Evolutionary conservation across 2,329 filamentous ascomycete species (phyloP).

Genomic region (Colletotrichum tropicale): DNA sequence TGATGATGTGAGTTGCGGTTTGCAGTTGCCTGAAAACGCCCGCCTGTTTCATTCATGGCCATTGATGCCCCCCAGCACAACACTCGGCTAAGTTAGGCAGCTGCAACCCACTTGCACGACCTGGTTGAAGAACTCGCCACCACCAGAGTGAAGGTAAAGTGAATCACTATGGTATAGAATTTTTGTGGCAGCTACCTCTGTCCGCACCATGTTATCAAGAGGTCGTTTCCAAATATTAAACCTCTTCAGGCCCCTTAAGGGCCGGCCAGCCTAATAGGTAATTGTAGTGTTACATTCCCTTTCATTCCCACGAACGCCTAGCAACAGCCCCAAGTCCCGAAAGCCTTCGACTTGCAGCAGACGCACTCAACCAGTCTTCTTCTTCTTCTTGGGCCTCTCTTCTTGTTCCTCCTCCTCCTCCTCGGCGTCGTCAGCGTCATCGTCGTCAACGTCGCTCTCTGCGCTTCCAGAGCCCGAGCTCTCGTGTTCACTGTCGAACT

Average conservation of each 20-base stretch:
- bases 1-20: not conserved
- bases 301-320: constrained; percentile 2
- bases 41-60: not conserved
- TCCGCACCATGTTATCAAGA: not conserved
- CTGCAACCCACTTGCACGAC: not conserved
- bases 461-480: constrained; percentile 72
- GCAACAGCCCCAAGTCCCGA: not conserved
- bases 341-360: not conserved
- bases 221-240: not conserved
- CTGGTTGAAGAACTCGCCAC: not conserved
- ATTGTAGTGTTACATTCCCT: constrained; percentile 10
- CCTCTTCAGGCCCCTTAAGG: not conserved
- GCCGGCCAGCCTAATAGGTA: not conserved
- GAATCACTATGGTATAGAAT: not conserved
- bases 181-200: not conserved
- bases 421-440: constrained; percentile 48
- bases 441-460: constrained; percentile 64
- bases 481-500: constrained; percentile 91
- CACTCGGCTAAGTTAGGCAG: not conserved
- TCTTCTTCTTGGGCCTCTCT: constrained; percentile 56
- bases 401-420: constrained; percentile 47
- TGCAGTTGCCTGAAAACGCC: not conserved
- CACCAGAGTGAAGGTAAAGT: not conserved
- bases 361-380: constrained; percentile 33
- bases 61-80: not conserved